phyloP scores from a whole-genome alignment of 1,284 basidiomycete species.

The Amylostereum chailletii region DNA sequence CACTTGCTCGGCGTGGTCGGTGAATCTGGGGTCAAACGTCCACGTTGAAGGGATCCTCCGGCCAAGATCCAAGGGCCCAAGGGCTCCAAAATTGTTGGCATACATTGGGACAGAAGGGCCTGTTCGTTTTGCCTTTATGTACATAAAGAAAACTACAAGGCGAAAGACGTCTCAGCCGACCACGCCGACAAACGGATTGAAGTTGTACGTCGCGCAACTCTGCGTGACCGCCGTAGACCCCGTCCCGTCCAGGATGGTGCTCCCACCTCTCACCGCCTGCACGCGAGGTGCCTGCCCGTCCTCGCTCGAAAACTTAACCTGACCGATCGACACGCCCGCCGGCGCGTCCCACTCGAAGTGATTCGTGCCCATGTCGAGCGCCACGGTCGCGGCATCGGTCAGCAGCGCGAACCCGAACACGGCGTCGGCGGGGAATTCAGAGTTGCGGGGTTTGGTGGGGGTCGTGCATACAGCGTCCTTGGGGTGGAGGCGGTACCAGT shows the following conservation, averaged over 20 bases:
- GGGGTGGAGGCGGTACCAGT: conserved; percentile 25
- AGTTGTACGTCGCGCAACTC: conserved; percentile 6
- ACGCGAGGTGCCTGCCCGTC: conserved; percentile 25
- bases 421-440: conserved; percentile 20
- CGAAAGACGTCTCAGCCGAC: background rate
- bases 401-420: conserved; percentile 25
- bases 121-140: too few relatives aligned
- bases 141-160: too few relatives aligned
- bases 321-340: conserved; percentile 22
- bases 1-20: too few relatives aligned
- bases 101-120: too few relatives aligned
- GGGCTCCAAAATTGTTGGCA: too few relatives aligned
- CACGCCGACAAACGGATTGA: background rate
- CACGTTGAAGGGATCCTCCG: too few relatives aligned
- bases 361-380: conserved; percentile 23
- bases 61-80: too few relatives aligned
- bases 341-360: conserved; percentile 19
- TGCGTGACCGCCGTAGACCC: conserved; percentile 19
- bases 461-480: conserved; percentile 19
- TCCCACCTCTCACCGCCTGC: conserved; percentile 17
- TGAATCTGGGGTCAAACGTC: too few relatives aligned
- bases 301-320: conserved; percentile 22
- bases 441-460: conserved; percentile 23
- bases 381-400: conserved; percentile 19
- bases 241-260: conserved; percentile 17